Evolutionary conservation across 345 rosid species (phyloP).

Genomic region (Orychophragmus violaceus): DNA sequence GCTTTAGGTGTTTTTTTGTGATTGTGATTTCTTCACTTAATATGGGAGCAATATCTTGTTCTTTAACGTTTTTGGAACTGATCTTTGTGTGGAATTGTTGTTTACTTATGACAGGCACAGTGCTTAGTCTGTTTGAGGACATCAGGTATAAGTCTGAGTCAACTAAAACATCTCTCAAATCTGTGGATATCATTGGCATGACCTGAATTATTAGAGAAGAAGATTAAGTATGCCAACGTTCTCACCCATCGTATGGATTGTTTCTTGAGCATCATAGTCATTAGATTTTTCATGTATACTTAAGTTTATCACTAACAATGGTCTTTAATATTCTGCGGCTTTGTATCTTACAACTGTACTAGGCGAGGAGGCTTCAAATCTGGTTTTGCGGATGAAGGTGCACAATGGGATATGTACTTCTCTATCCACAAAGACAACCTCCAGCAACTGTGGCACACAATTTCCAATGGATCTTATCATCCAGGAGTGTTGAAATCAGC

Average conservation of each 20-base stretch:
- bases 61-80: not conserved
- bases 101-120: slow-evolving; percentile 49
- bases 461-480: no score
- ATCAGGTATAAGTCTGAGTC: slow-evolving; percentile 72
- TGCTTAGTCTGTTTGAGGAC: slow-evolving; percentile 75
- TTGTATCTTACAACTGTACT: slow-evolving; percentile 56
- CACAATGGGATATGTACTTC: no score
- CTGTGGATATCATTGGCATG: slow-evolving; percentile 85
- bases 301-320: not conserved
- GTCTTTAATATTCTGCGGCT: no score
- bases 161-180: slow-evolving; percentile 54
- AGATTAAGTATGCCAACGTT: slow-evolving; percentile 86
- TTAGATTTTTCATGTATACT: not conserved
- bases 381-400: no score
- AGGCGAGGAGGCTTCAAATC: slow-evolving; percentile 81
- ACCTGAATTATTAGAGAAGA: slow-evolving; percentile 70
- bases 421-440: no score
- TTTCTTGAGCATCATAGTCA: not conserved
- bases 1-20: no score
- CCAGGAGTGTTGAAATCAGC: no score
- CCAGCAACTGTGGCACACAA: no score
- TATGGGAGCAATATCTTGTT: no score
- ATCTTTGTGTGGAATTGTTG: not conserved
- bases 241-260: slow-evolving; percentile 73
- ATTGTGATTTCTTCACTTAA: no score